Conservation (phyloP, 164 flowering plant species). For the Nelumbo lutea region DNA sequence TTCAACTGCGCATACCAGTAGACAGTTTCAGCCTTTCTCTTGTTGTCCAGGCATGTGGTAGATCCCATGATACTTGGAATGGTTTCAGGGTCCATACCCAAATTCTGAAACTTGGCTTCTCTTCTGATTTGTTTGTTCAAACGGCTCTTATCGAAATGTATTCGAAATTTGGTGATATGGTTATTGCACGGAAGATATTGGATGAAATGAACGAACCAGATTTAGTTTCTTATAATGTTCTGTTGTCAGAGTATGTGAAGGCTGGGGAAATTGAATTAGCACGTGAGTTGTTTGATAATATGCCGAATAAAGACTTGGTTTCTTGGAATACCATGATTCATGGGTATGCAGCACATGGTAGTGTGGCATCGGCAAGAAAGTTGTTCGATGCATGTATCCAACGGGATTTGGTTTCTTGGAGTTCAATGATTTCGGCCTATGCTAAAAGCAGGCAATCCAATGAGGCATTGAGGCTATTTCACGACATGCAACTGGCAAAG, state of each 20-base stretch:
- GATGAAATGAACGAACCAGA: constrained; percentile 24
- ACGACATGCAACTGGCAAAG: constrained; percentile 26
- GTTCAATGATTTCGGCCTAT: constrained; percentile 28
- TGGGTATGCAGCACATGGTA: constrained; percentile 25
- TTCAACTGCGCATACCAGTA: not conserved
- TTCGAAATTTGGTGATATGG: constrained; percentile 21
- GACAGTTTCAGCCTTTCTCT: constrained; percentile 36
- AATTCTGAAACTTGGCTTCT: constrained; percentile 30
- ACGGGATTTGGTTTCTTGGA: constrained; percentile 31
- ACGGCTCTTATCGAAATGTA: constrained; percentile 40
- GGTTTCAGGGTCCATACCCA: constrained; percentile 29
- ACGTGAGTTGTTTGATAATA: constrained; percentile 22
- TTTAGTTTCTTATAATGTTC: constrained; percentile 29
- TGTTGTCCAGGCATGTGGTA: constrained; percentile 37
- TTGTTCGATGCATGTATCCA: constrained; percentile 20
- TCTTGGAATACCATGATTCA: constrained; percentile 41
- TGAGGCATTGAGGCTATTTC: constrained; percentile 29
- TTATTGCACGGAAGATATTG: constrained; percentile 21
- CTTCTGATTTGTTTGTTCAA: constrained; percentile 36
- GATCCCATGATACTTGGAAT: constrained; percentile 7
- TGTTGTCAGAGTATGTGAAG: constrained; percentile 29
- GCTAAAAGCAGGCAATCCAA: constrained; percentile 18
- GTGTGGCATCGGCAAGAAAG: constrained; percentile 23
- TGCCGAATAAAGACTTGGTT: constrained; percentile 29
- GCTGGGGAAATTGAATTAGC: constrained; percentile 24